Evolutionary conservation across 2,329 filamentous ascomycete genomes (phyloP), one percentile per base, ranked within the genome.

Genomic region (Penicillium rolfsii): DNA sequence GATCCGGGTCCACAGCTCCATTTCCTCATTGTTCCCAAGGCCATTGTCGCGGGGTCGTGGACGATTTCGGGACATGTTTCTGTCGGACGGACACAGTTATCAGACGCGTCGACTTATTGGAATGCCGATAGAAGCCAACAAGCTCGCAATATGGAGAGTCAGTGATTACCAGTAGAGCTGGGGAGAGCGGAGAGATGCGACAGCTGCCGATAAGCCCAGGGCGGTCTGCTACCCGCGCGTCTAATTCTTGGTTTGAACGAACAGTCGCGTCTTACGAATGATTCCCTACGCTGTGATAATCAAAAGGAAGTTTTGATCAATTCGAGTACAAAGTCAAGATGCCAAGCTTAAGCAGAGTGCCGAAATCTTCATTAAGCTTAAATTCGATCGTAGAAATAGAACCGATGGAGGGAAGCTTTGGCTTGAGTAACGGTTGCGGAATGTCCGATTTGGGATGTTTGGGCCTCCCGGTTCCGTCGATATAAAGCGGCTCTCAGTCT

Each of bases 1-100:
- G 48, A 80, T 79, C 63, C 76, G 75, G 61, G 78, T 79, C 77
- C 77, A 80, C 69, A 80, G 76, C 59, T 80, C 77, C 61, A 77
- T 74, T 60, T 80, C 77, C 68, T 80, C 77, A 55, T 78, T 79
- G 35, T 76, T 76, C 19, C 76, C 76, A n/a, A 76, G 71, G 26
- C 77, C 77, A 69, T 79, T 79, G 64, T 79, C 77, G 52, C 77
- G 71, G 59, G 74, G 73, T 41, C 77, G 68, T 52, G 77, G 76
- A 55, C 77, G 75, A 65, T 79, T 79, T 59, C 77, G 75, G 40
- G 77, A 80, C 77, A 80, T 80, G 7, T n/a, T 54, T 30, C 56
- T 64, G 22, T 46, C 24, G 5, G 33, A 24, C 16, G 8, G 33
- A 5, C 14, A 26, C 4, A 6, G 2, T 35, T 14, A n/a, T 30